Evolutionary conservation across 495 filamentous ascomycete genomes (phyloP), one percentile per base, ranked within the genome.

Genomic region (Talaromyces thailandensis): DNA sequence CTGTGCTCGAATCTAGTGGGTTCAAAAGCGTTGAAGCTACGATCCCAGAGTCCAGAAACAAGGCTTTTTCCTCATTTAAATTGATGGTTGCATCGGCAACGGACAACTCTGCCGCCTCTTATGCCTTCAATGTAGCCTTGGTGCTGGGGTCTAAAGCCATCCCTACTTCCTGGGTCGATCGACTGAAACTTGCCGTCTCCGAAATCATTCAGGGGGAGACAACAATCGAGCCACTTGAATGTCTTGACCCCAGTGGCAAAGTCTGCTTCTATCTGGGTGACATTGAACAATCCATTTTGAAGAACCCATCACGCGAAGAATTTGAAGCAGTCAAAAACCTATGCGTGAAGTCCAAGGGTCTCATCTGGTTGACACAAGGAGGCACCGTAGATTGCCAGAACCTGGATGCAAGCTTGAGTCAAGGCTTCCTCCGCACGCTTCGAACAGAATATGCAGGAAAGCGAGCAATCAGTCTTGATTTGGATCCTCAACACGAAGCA

Each of bases 191-290:
- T 3, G 28, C 28, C 28, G 6, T 29, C 6, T 29, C 28, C 6
- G 28, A 29, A 29, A 29, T 29, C 28, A 29, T 29, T 29, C 28
- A 29, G 6, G 28, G 28, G 6, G 28, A 29, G 28, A 29, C 6
- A 29, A 29, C 28, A 29, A 6, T 29, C 3, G 28, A 29, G 28
- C 6, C 28, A 29, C 64, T 3, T 66, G 51, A 21, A 28, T 58
- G 1, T 8, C 5, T 63, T 23, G 52, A 63, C 9, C 25, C 26
- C 1, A 63, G n/a, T n/a, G 61, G 63, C 26, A 66, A 68, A 61
- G 62, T 72, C n/a, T 74, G 66, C 35, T 52, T 79, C 14, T 73
- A 72, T 35, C 25, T 76, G 0, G 70, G 73, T 53, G 74, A 76
- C 31, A 67, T 72, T 1, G 64, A 70, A 12, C 63, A 58, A 9